Conservation (phyloP, 768 basidiomycete genomes). For the Calocera cornea region DNA sequence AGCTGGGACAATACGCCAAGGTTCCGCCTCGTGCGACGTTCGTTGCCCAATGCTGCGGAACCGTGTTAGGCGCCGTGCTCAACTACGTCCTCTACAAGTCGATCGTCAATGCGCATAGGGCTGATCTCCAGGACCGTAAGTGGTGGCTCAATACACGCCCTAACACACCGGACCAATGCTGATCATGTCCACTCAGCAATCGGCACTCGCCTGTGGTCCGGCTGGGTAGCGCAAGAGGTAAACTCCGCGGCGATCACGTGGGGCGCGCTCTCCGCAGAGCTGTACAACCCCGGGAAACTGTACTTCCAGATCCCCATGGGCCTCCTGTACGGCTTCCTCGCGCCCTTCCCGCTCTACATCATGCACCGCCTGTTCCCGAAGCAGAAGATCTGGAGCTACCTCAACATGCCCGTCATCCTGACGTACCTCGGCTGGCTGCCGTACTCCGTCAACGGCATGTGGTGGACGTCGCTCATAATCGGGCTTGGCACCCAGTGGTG, state of each 20-base stretch:
- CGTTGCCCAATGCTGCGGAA: slow-evolving; percentile 27
- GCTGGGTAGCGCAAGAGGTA: slow-evolving; percentile 40
- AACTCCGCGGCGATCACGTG: slow-evolving; percentile 44
- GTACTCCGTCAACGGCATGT: slow-evolving; percentile 42
- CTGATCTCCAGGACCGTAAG: slow-evolving; percentile 28
- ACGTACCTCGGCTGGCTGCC: slow-evolving; percentile 27
- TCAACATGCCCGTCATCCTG: slow-evolving; percentile 36
- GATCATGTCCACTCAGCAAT: slow-evolving; percentile 8
- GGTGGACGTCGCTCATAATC: slow-evolving; percentile 33
- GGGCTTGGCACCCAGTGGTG: slow-evolving; percentile 39
- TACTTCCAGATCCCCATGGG: slow-evolving; percentile 15
- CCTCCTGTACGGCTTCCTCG: slow-evolving; percentile 27
- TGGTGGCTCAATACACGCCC: not conserved
- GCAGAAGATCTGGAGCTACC: slow-evolving; percentile 28
- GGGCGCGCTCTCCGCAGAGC: slow-evolving; percentile 41
- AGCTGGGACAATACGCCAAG: slow-evolving; percentile 44
- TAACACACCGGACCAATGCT: not conserved
- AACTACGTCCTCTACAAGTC: not conserved
- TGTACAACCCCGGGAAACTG: slow-evolving; percentile 36
- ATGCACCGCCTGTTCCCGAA: slow-evolving; percentile 29
- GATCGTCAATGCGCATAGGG: slow-evolving; percentile 22
- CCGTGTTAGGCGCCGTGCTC: slow-evolving; percentile 16
- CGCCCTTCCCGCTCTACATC: slow-evolving; percentile 39
- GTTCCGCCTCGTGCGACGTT: slow-evolving; percentile 40
- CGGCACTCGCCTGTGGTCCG: slow-evolving; percentile 25